Conservation (phyloP, 108 stramenopile species). For the Schizochytrium sp. region DNA sequence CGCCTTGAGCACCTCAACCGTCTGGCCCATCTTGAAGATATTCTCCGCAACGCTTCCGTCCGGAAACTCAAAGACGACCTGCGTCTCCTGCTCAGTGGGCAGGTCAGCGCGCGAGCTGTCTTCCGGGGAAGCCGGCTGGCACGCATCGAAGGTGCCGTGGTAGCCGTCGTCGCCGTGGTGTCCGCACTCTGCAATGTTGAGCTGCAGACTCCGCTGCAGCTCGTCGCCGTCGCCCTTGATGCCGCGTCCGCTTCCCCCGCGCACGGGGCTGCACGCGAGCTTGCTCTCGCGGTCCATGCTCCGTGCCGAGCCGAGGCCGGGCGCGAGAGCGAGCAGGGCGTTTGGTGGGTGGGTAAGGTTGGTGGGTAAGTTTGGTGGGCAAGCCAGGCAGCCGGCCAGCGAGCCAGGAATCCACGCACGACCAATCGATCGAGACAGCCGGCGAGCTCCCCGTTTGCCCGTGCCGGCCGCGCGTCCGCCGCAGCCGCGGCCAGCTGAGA, state of each 20-base stretch:
- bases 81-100: not conserved
- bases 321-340: too few relatives aligned
- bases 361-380: too few relatives aligned
- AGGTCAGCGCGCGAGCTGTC: not conserved
- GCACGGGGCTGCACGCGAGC: not conserved
- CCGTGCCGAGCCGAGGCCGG: too few relatives aligned
- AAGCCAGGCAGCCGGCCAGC: too few relatives aligned
- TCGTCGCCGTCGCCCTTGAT: not conserved
- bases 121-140: not conserved
- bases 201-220: not conserved
- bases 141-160: not conserved
- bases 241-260: too few relatives aligned
- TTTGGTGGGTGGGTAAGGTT: too few relatives aligned
- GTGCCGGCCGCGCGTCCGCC: too few relatives aligned
- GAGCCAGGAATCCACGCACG: too few relatives aligned
- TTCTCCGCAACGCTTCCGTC: not conserved
- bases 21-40: not conserved
- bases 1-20: slow-evolving; percentile 9
- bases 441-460: too few relatives aligned
- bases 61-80: not conserved
- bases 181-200: not conserved
- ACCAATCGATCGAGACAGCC: too few relatives aligned
- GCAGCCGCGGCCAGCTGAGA: too few relatives aligned
- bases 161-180: not conserved
- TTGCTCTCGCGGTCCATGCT: not conserved